phyloP scores from a whole-genome alignment of 1,284 basidiomycete genomes.

The Boletus putidus region DNA sequence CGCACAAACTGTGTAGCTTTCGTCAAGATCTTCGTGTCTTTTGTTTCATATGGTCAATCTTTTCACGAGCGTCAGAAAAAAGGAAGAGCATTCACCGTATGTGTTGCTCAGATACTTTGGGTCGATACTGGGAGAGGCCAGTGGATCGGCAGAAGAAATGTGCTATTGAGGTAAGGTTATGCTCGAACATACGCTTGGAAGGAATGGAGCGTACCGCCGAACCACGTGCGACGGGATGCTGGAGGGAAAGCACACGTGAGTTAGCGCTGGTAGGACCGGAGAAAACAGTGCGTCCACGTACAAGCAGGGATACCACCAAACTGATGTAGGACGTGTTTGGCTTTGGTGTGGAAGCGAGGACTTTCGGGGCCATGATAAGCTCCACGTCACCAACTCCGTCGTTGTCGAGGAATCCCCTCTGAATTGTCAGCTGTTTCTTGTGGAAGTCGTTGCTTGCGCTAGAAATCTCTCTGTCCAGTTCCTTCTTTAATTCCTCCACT shows the following conservation, averaged over 20 bases:
- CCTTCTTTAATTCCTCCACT: slow-evolving; percentile 20
- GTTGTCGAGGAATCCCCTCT: slow-evolving; percentile 10
- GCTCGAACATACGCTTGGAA: not conserved
- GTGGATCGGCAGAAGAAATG: slow-evolving; percentile 19
- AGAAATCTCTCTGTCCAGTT: slow-evolving; percentile 18
- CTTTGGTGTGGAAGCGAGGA: slow-evolving; percentile 12
- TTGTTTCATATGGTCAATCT: slow-evolving; percentile 1
- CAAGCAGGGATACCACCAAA: slow-evolving; percentile 13
- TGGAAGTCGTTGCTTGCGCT: slow-evolving; percentile 9
- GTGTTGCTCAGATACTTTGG: slow-evolving; percentile 19
- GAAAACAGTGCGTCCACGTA: slow-evolving; percentile 1
- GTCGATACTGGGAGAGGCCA: slow-evolving; percentile 18
- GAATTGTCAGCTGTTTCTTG: slow-evolving; percentile 21
- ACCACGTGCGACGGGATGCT: slow-evolving; percentile 26
- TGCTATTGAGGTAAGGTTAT: slow-evolving; percentile 12
- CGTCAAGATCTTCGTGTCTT: slow-evolving; percentile 24
- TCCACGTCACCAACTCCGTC: slow-evolving; percentile 21
- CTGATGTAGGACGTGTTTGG: slow-evolving; percentile 20
- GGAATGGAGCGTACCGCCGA: slow-evolving; percentile 17
- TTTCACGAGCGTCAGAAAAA: not conserved
- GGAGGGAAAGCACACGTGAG: not conserved
- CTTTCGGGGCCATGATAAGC: slow-evolving; percentile 24
- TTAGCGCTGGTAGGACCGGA: not conserved
- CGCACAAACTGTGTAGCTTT: slow-evolving; percentile 22
- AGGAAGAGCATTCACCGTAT: slow-evolving; percentile 7